phyloP scores from a whole-genome alignment of 73 alveolate genomes.

The Stentor coeruleus region DNA sequence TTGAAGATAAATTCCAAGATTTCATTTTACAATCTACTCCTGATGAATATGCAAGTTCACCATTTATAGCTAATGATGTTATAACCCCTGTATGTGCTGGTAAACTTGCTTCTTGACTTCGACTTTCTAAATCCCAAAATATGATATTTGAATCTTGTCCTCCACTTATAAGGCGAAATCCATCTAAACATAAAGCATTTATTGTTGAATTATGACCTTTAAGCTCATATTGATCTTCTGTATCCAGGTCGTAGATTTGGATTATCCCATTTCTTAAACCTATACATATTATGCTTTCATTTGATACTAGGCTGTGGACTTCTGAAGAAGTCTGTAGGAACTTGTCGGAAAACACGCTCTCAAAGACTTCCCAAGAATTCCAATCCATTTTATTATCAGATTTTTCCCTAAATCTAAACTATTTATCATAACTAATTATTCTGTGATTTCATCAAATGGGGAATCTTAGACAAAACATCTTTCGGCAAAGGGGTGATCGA shows the following conservation, averaged over 20 bases:
- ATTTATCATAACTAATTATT: too few species aligned
- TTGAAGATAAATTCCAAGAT: not conserved
- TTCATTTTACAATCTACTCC: not conserved
- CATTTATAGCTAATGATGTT: not conserved
- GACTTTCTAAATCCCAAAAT: not conserved
- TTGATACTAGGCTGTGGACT: slow-evolving; percentile 3
- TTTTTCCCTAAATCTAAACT: not conserved
- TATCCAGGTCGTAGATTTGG: not conserved
- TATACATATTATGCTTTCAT: not conserved
- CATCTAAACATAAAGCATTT: not conserved
- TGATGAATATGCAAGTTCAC: not conserved
- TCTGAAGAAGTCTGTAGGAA: not conserved
- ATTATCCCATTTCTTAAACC: not conserved
- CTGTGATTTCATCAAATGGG: too few species aligned
- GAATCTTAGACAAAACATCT: too few species aligned
- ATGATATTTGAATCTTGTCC: not conserved
- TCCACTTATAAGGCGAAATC: not conserved
- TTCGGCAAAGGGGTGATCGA: too few species aligned
- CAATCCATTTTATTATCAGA: not conserved
- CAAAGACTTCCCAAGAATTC: slow-evolving; percentile 16
- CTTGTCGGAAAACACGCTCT: slow-evolving; percentile 5
- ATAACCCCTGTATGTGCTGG: slow-evolving; percentile 18
- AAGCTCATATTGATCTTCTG: slow-evolving; percentile 3
- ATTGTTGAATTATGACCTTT: not conserved
- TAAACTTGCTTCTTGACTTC: not conserved